Percentiles rank a stretch among this genome's conserved stretches.
Conservation (phyloP, 305 asterid genomes). For the Striga hermonthica region DNA sequence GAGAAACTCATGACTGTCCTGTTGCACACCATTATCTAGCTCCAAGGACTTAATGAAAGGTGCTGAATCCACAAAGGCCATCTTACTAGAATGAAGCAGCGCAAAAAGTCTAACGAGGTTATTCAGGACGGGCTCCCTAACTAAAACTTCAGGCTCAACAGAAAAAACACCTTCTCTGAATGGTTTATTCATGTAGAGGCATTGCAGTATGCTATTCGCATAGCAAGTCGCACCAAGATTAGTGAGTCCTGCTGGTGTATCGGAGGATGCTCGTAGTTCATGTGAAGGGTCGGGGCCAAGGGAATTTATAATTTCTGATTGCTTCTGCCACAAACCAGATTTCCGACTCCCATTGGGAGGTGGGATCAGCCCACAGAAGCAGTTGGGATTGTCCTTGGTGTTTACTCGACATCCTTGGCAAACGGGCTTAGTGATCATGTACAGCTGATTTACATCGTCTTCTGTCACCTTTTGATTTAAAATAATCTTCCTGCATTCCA, state of each 20-base stretch:
- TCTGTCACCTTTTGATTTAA: constrained; percentile 55
- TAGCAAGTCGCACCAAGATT: constrained; percentile 99
- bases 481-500: constrained; percentile 64
- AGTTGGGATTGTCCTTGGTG: constrained; percentile 94
- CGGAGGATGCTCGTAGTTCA: constrained; percentile 71
- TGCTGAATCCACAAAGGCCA: constrained; percentile 95
- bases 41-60: constrained; percentile 88
- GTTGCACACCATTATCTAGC: constrained; percentile 95
- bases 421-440: constrained; percentile 76
- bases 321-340: constrained; percentile 95
- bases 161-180: constrained; percentile 89
- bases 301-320: constrained; percentile 72
- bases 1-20: constrained; percentile 96
- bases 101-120: constrained; percentile 85
- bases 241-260: constrained; percentile 93
- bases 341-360: constrained; percentile 81
- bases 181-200: constrained; percentile 83
- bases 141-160: constrained; percentile 74
- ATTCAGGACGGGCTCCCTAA: constrained; percentile 69
- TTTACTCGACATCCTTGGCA: constrained; percentile 96
- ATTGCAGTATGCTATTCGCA: constrained; percentile 96
- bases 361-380: constrained; percentile 93
- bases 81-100: constrained; percentile 82
- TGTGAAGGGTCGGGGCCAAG: constrained; percentile 82
- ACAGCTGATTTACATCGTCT: constrained; percentile 76